Base-by-base conservation (phyloP, 345 rosid genomes). In the Melastoma malabathricum region DNA sequence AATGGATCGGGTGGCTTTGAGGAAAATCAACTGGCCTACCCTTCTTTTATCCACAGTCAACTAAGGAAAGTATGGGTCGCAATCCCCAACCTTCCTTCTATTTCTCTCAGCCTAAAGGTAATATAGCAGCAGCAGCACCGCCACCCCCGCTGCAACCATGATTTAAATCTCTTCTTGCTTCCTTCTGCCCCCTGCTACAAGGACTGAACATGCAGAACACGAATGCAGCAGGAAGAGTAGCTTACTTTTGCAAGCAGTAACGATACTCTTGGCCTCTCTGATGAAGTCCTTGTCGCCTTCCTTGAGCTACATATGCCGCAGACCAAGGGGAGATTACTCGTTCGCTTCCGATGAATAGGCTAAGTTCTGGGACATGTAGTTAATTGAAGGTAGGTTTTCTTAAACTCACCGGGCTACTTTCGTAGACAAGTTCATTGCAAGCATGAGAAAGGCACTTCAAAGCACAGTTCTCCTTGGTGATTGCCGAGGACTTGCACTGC, bases 161-260 rank as follows among this genome's bases (percentile, higher is more conserved):
- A n/a, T n/a, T n/a, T n/a, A n/a, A n/a, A n/a, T n/a, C n/a, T n/a
- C n/a, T n/a, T n/a, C n/a, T n/a, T n/a, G n/a, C n/a, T n/a, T n/a
- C n/a, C n/a, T n/a, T n/a, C n/a, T n/a, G n/a, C n/a, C n/a, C n/a
- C n/a, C n/a, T n/a, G n/a, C n/a, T n/a, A 34, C 41, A 34, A 34
- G 41, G 41, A 34, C 12, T 8, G 8, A 14, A 49, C 5, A 25
- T 12, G 20, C 38, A 23, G 18, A 49, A 49, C 10, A 52, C 20
- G 57, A 48, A 54, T 31, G n/a, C 3, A 2, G 4, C 18, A 16
- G 15, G 22, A 59, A 16, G 15, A 5, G 22, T 9, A 54, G 68
- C 87, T 83, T 80, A 83, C 95, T 80, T 86, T 54, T 80, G 75
- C 86, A 86, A 66, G 60, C 95, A 86, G 52, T 80, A 86, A 69